A percentile compares a stretch with the other conserved stretches of the same genome.
These are phyloP conservation scores for Phialophora expanda DNA, from an alignment of 2,329 filamentous ascomycete species.

Conservation along the genomic window DNA sequence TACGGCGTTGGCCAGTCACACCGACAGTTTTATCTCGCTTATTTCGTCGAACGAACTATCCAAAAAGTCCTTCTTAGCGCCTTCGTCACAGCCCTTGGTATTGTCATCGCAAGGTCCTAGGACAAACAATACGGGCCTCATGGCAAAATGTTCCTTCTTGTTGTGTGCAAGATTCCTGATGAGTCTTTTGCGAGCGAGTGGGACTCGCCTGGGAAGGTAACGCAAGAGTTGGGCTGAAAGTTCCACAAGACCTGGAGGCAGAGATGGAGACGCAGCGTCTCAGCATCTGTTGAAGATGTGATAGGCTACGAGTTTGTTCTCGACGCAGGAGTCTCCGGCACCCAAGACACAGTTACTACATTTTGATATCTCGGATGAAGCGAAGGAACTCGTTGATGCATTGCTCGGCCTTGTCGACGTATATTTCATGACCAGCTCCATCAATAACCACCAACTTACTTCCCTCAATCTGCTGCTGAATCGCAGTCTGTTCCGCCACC, in stretches of 20 bases:
- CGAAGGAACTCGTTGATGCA: constrained; percentile 10
- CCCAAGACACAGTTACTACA: neutral
- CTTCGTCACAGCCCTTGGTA: no score
- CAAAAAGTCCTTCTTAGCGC: no score
- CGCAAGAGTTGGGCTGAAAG: neutral
- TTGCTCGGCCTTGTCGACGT: constrained; percentile 20
- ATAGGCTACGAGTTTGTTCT: neutral
- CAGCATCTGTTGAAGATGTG: neutral
- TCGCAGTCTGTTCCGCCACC: constrained; percentile 21
- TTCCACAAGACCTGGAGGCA: neutral
- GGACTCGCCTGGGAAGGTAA: constrained; percentile 3
- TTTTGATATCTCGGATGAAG: constrained; percentile 1
- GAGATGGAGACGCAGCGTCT: constrained; percentile 2
- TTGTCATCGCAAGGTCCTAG: no score
- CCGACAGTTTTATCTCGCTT: no score
- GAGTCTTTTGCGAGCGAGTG: constrained; percentile 6
- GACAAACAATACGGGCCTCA: no score
- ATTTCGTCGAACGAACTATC: no score
- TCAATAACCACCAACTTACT: constrained; percentile 13
- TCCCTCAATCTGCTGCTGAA: constrained; percentile 13
- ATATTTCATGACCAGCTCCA: constrained; percentile 28
- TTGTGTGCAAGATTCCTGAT: no score
- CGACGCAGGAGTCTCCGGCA: neutral
- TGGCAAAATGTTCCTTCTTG: no score
- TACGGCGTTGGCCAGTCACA: no score